Evolutionary conservation across 805 yeast genomes (phyloP), one percentile per base, ranked within the genome.

Genomic region (Metschnikowia vanudenii): DNA sequence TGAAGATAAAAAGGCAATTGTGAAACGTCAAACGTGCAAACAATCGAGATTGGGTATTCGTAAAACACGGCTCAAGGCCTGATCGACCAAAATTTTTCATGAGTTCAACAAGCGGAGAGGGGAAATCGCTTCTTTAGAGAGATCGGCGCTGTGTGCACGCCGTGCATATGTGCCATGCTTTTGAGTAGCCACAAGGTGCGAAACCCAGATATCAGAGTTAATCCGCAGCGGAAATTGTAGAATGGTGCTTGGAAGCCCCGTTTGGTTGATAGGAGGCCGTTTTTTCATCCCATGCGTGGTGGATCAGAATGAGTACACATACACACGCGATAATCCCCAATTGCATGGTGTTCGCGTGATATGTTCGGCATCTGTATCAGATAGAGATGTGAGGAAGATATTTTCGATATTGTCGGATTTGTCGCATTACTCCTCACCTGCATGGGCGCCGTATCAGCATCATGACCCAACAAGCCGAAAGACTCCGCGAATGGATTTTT

Each of bases 71-170:
- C 38, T 28, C 41, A 31, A 34, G n/a, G 39, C 29, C 26, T 41
- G 12, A 24, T 28, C 22, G 36, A 19, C 41, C 45, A 37, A 48
- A 49, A 49, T 45, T 49, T 49, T 49, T 49, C 52, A 46, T 49
- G 39, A 31, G 43, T 46, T 40, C 47, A 44, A 39, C 42, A 41
- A 37, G 50, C 45, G 16, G 43, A 40, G 53, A 49, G 53, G 53
- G 53, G 53, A 33, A 45, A 37, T 36, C 41, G 44, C 44, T 35
- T 19, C 44, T 39, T 44, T 35, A 33, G 37, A 29, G 36, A 44
- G 43, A 49, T 42, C 45, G 41, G 18, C 30, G 14, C 29, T 26
- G 41, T 44, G 32, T 45, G 47, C 49, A 45, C 43, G 39, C 20
- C 43, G 40, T 39, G 45, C 46, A 45, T 40, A 39, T 31, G 37